These are phyloP conservation scores for Apiospora phragmitis DNA, from an alignment of 2,329 filamentous ascomycete species.

Conservation along the genomic window DNA sequence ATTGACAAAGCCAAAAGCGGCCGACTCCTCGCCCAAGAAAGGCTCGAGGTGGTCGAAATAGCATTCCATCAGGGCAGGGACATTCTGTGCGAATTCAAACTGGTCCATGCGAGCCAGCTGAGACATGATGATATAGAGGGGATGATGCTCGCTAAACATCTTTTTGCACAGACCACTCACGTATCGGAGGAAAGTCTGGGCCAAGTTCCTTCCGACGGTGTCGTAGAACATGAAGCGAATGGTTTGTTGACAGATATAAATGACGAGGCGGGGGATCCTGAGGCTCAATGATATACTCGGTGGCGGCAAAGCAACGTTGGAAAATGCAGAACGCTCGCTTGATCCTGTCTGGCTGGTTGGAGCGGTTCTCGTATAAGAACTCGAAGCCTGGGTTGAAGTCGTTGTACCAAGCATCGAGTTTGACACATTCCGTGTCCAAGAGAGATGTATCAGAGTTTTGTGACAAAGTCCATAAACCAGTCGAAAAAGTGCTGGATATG, in stretches of 20 bases:
- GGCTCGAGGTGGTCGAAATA: conserved; percentile 17
- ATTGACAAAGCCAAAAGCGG: conserved; percentile 7
- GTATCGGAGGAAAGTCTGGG: conserved; percentile 12
- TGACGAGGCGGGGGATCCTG: conserved; percentile 14
- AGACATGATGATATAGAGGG: conserved; percentile 2
- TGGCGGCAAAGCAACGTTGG: conserved; percentile 11
- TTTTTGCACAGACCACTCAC: conserved; percentile 10
- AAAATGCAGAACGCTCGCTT: conserved; percentile 12
- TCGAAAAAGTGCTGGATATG: conserved; percentile 14
- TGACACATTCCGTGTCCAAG: conserved; percentile 9
- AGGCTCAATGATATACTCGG: conserved; percentile 6
- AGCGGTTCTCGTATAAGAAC: not conserved
- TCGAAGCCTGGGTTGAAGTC: conserved; percentile 15
- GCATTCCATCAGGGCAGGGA: conserved; percentile 12
- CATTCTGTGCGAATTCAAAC: conserved; percentile 10
- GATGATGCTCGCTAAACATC: conserved; percentile 6
- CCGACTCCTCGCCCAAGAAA: not conserved
- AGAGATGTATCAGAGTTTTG: conserved; percentile 9
- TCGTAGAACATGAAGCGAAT: conserved; percentile 17
- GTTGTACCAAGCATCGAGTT: conserved; percentile 16
- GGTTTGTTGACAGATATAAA: conserved; percentile 14
- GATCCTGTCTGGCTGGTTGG: not conserved
- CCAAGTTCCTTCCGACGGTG: conserved; percentile 8
- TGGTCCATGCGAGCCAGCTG: conserved; percentile 8
- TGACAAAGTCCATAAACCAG: conserved; percentile 11